Evolutionary conservation across 441 rosid genomes (phyloP), one percentile per base, ranked within the genome.

Genomic region (Erodium moschatum): DNA sequence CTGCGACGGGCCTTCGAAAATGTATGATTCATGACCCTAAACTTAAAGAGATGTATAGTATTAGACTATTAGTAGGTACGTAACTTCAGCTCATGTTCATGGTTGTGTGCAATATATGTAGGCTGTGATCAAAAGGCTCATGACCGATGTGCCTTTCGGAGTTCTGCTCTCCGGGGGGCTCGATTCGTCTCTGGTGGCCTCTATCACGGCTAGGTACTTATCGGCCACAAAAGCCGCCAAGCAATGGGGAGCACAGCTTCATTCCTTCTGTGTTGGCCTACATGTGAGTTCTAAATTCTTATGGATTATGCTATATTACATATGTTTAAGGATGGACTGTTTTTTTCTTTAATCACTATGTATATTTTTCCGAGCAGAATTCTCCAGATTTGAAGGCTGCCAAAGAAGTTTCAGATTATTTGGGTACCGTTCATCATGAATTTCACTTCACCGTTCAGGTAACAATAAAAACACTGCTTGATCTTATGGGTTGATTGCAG

Each of bases 141-240:
- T 95, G 98, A 86, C 99, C 4, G 99, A 95, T 81, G 99, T 95
- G 20, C 98, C 99, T 35, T 95, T 92, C 78, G 99, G 99, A 62
- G 99, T 95, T 67, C 95, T 95, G 54, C 79, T 92, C 69, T 95
- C 99, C 74, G 98, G 99, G 82, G 99, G 99, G 69, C 78, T 95
- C 69, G 99, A 95, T 76, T 95, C 99, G 27, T 95, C 99, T 38
- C 90, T 92, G 58, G 99, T 95, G 78, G 99, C 99, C 76, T 79
- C 99, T 44, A 96, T 95, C 64, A 87, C 97, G 64, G 75, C 89
- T 72, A 95, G 98, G 63, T 69, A 83, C 73, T 79, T 95, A 83
- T 86, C 82, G 8, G 84, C 81, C 20, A 82, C 89, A 31, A 89
- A 86, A 76, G 92, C 87, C 80, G 95, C 93, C 73, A 67, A 84